Base-by-base conservation (phyloP, 148 eudicot species). In the Rhododendron kiyosumense region DNA sequence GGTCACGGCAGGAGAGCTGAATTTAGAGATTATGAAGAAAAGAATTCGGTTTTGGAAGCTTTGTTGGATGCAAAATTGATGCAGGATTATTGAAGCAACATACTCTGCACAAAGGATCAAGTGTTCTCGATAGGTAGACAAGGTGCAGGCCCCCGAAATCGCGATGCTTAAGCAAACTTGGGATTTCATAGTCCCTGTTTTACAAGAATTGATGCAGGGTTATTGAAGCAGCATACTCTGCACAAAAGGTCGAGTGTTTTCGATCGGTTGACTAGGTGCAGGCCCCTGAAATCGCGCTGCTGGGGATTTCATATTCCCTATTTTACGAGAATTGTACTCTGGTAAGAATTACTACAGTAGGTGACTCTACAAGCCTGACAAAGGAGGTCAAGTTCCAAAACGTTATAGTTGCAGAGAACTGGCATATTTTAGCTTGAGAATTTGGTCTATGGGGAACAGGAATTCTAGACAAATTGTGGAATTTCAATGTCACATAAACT, bases 1-100 rank as follows among this genome's bases (percentile, higher is more conserved):
- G 93, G 93, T 46, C 93, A 91, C 79, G 89, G 91, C 77, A 87
- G 93, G 85, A 88, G 91, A 86, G 89, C 82, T 77, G 84, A 80
- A 84, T 91, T 81, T 77, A 83, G 32, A 85, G 87, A 91, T 83
- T 30, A 36, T 74, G 81, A 71, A 48, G 90, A 91, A 15, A 91
- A 91, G 78, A 88, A 91, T 82, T 61, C 82, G 51, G 86, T 80
- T 75, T 36, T 91, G 82, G 75, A 87, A 85, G 84, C 89, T 79
- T 84, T 91, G 30, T 87, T 91, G 90, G 89, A 59, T 73, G 67
- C 63, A 73, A 84, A 41, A 78, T 6, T 28, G 43, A 57, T 5
- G 34, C 48, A 41, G 49, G n/a, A 5, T 74, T 28, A 30, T 61
- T 61, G 11, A 61, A 61, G 69, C 0, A 65, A 65, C 32, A 8